Conservation (phyloP, 805 yeast species). For the Metschnikowia henanensis region DNA sequence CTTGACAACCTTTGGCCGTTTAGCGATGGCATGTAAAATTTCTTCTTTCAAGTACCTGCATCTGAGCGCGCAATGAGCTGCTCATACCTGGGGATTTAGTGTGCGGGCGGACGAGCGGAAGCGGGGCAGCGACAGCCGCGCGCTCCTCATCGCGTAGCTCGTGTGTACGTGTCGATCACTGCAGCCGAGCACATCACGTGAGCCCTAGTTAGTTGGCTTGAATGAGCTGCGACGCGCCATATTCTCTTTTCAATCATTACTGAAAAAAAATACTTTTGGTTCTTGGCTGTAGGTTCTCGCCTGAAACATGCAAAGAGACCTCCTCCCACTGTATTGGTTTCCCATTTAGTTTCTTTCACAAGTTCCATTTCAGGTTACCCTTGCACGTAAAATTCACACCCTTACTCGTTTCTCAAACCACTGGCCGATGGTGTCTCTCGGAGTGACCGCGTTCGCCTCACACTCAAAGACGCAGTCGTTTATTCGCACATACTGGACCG, state of each 20-base stretch:
- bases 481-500: constrained; percentile 45
- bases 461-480: constrained; percentile 51
- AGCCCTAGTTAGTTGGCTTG: too few relatives aligned
- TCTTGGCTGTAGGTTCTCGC: too few relatives aligned
- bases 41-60: background rate
- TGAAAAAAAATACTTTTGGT: background rate
- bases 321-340: background rate
- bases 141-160: too few relatives aligned
- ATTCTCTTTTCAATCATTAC: too few relatives aligned
- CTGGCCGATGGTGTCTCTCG: constrained; percentile 46
- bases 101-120: background rate
- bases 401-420: constrained; percentile 45
- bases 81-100: background rate
- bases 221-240: too few relatives aligned
- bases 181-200: too few relatives aligned
- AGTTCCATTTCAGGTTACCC: too few relatives aligned
- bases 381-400: too few relatives aligned
- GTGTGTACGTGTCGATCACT: too few relatives aligned
- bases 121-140: too few relatives aligned
- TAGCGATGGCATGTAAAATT: background rate
- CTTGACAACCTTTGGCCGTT: background rate
- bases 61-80: background rate
- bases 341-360: background rate
- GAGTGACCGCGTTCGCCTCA: constrained; percentile 23
- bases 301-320: too few relatives aligned